Percentiles rank a stretch among this genome's conserved stretches.
Conservation (phyloP, 2,329 filamentous ascomycete species). For the Scorias spongiosa region DNA sequence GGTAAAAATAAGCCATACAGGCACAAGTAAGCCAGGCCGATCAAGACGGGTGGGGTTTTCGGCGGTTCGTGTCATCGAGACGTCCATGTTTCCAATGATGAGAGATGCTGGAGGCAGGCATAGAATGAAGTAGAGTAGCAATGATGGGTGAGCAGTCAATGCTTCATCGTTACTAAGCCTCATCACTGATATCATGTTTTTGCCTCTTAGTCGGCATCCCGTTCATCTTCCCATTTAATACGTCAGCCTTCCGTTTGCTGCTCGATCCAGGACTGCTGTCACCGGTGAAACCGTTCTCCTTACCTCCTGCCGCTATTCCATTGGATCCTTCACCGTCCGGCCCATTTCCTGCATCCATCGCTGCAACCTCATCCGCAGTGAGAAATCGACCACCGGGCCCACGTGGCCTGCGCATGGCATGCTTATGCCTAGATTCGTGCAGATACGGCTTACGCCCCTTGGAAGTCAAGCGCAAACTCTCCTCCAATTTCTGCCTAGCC, state of each 20-base stretch:
- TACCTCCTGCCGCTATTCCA: conserved; percentile 23
- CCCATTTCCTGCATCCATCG: conserved; percentile 57
- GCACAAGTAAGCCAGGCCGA: too few species aligned
- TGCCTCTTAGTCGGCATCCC: conserved; percentile 13
- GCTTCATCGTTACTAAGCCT: too few species aligned
- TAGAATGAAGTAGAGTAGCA: too few species aligned
- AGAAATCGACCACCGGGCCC: conserved; percentile 90
- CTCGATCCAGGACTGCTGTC: conserved; percentile 17
- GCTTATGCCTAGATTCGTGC: conserved; percentile 93
- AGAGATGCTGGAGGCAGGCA: too few species aligned
- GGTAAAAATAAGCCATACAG: too few species aligned
- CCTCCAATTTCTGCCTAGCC: conserved; percentile 83
- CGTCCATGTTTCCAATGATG: too few species aligned
- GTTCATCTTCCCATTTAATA: conserved; percentile 11
- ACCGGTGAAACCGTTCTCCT: conserved; percentile 14
- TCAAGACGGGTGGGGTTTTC: too few species aligned
- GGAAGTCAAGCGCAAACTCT: conserved; percentile 76
- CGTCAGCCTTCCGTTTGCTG: conserved; percentile 36
- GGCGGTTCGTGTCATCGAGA: too few species aligned
- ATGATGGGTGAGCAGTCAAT: too few species aligned
- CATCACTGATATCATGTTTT: conserved; percentile 1
- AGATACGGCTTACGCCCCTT: conserved; percentile 95
- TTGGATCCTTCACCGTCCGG: conserved; percentile 16
- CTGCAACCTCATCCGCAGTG: conserved; percentile 87
- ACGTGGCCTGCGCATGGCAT: conserved; percentile 89